A percentile compares a stretch with the other conserved stretches of the same genome.
These are phyloP conservation scores for Cephalotrichum gorgonifer DNA, from an alignment of 2,329 filamentous ascomycete genomes.

Conservation along the genomic window DNA sequence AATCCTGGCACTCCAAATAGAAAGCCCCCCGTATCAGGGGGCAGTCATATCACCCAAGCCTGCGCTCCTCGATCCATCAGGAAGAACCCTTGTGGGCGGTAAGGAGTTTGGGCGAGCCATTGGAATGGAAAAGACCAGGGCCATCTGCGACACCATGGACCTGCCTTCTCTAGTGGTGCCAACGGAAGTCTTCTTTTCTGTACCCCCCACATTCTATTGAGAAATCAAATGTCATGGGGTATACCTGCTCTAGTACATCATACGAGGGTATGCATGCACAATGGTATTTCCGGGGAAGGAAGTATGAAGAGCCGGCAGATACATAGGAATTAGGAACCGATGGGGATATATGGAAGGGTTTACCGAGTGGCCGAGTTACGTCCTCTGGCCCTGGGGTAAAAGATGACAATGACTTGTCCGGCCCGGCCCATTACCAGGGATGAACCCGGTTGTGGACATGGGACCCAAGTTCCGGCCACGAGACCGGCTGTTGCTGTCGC, in stretches of 20 bases:
- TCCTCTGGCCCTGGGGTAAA: background rate
- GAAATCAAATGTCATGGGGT: too few species aligned
- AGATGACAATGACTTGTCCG: background rate
- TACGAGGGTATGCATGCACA: too few species aligned
- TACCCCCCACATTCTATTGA: too few species aligned
- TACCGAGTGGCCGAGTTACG: too few species aligned
- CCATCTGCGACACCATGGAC: background rate
- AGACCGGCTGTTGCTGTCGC: background rate
- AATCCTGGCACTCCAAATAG: too few species aligned
- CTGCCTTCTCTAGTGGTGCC: too few species aligned
- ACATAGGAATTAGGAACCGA: background rate
- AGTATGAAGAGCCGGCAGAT: background rate
- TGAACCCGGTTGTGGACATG: background rate
- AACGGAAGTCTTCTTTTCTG: too few species aligned
- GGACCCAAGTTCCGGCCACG: background rate
- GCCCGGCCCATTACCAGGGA: background rate
- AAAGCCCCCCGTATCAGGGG: too few species aligned
- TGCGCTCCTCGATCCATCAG: background rate
- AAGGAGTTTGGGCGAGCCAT: background rate
- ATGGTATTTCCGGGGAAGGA: background rate
- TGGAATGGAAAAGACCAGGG: background rate
- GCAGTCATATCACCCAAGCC: background rate
- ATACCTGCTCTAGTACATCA: too few species aligned
- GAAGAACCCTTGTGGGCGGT: background rate
- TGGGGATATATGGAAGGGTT: background rate